phyloP scores from a whole-genome alignment of 179 eudicot genomes.

The Silene coronaria region DNA sequence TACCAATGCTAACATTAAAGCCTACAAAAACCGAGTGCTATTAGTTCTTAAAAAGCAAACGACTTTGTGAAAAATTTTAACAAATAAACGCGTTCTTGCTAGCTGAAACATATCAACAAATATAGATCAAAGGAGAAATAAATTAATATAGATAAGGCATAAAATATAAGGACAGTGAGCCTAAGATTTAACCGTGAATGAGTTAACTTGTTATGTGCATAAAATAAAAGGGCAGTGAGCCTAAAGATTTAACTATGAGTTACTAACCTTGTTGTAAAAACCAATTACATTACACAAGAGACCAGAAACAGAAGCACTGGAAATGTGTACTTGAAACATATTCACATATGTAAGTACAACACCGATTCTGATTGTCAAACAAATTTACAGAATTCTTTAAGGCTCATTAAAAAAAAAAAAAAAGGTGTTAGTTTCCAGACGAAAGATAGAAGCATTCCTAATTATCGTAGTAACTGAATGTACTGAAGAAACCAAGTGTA shows the following conservation, averaged over 20 bases:
- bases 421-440: not conserved
- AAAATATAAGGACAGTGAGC: conserved; percentile 2
- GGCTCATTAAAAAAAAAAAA: not conserved
- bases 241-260: not conserved
- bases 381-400: not conserved
- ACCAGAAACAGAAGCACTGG: not conserved
- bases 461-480: not conserved
- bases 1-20: not conserved
- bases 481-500: not conserved
- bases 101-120: not conserved
- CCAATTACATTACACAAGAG: not conserved
- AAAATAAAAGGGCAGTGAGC: not conserved
- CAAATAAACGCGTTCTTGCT: too few species aligned
- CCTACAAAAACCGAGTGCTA: not conserved
- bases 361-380: not conserved
- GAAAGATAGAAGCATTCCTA: not conserved
- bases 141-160: not conserved
- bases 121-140: not conserved
- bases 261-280: not conserved
- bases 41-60: not conserved
- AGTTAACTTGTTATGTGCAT: not conserved
- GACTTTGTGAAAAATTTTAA: not conserved
- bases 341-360: not conserved
- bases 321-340: not conserved
- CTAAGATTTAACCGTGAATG: not conserved